These are phyloP conservation scores for Epichloe glyceriae DNA, from an alignment of 2,329 filamentous ascomycete genomes.

Conservation along the genomic window DNA sequence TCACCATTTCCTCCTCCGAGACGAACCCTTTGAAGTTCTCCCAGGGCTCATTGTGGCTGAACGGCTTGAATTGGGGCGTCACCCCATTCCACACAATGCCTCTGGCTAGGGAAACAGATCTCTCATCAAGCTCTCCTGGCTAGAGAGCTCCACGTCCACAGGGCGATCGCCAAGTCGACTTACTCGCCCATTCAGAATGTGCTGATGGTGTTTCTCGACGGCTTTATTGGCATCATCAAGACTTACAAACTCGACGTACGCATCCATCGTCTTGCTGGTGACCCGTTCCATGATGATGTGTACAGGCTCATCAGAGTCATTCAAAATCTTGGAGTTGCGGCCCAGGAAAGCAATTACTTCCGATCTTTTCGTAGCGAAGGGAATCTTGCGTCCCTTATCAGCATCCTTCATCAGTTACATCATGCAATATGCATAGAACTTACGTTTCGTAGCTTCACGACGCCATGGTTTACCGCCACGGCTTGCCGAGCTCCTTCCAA, in stretches of 20 bases:
- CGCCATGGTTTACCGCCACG: conserved; percentile 23
- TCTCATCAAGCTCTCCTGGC: conserved; percentile 43
- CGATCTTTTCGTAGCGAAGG: conserved; percentile 37
- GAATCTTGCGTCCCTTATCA: conserved; percentile 31
- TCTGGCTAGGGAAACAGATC: conserved; percentile 45
- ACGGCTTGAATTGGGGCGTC: conserved; percentile 26
- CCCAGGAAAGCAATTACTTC: conserved; percentile 48
- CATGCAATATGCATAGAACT: conserved; percentile 13
- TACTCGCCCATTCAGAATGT: conserved; percentile 25
- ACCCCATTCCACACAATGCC: conserved; percentile 42
- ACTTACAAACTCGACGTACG: conserved; percentile 43
- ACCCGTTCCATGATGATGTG: conserved; percentile 54
- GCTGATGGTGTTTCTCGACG: conserved; percentile 33
- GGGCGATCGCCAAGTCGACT: conserved; percentile 43
- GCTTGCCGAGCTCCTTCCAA: conserved; percentile 23
- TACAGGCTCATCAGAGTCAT: conserved; percentile 40
- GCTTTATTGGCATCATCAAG: conserved; percentile 39
- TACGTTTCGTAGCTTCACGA: conserved; percentile 39
- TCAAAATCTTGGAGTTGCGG: conserved; percentile 41
- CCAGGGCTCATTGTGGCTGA: conserved; percentile 29
- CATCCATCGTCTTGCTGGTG: conserved; percentile 49
- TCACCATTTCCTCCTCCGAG: conserved; percentile 47
- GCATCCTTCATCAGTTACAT: background rate
- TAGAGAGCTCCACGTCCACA: conserved; percentile 43
- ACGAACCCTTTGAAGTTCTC: conserved; percentile 47